Percentiles rank a stretch among this genome's conserved stretches.
These are phyloP conservation scores for Priceomyces castillae DNA, from an alignment of 805 yeast genomes.

Conservation along the genomic window DNA sequence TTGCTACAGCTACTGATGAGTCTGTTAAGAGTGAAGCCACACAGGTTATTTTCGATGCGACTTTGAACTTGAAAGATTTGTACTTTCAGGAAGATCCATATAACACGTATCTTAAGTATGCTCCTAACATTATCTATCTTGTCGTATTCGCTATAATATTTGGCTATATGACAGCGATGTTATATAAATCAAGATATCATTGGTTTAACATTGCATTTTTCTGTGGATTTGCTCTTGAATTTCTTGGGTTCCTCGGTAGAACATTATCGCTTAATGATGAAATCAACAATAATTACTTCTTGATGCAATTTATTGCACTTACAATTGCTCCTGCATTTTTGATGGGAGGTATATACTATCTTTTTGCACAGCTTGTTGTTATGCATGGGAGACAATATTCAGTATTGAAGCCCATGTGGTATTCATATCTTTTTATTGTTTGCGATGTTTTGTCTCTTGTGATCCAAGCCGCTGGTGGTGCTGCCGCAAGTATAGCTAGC, in stretches of 20 bases:
- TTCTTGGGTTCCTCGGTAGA: constrained; percentile 39
- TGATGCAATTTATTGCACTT: constrained; percentile 33
- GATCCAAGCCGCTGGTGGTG: constrained; percentile 42
- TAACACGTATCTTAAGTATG: constrained; percentile 20
- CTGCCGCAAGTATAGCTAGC: constrained; percentile 31
- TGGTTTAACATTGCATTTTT: constrained; percentile 41
- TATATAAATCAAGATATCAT: constrained; percentile 30
- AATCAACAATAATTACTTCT: constrained; percentile 18
- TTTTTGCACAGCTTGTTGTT: constrained; percentile 40
- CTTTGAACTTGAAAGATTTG: constrained; percentile 30
- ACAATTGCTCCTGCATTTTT: constrained; percentile 43
- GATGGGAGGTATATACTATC: constrained; percentile 42
- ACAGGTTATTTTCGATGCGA: constrained; percentile 30
- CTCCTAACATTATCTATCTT: constrained; percentile 33
- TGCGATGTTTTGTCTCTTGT: constrained; percentile 35
- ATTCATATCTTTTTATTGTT: constrained; percentile 40
- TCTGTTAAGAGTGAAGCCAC: constrained; percentile 27
- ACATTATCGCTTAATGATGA: constrained; percentile 26
- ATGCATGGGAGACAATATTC: constrained; percentile 38
- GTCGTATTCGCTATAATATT: constrained; percentile 25
- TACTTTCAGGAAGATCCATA: constrained; percentile 29
- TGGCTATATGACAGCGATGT: constrained; percentile 25
- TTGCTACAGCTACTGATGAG: constrained; percentile 38
- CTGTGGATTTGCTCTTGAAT: constrained; percentile 35
- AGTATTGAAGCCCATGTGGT: constrained; percentile 41